Conservation (phyloP, 345 rosid genomes). For the Ceriops decandra region DNA sequence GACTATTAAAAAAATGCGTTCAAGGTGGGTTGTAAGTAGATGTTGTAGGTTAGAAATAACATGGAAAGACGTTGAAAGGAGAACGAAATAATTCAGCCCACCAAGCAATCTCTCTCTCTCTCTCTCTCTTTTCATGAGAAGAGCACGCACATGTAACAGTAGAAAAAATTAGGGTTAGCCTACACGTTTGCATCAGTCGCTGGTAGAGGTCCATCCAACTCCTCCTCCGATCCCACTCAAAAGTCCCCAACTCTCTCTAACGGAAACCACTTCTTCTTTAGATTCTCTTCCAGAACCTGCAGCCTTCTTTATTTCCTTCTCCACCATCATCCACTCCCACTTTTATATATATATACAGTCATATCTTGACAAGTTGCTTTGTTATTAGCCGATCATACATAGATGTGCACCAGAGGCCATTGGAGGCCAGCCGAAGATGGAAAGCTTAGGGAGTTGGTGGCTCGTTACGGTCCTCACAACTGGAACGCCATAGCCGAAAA, state of each 20-base stretch:
- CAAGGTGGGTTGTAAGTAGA: constrained; percentile 14
- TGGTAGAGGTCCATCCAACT: constrained; percentile 50
- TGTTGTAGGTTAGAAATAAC: constrained; percentile 23
- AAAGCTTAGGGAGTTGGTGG: constrained; percentile 59
- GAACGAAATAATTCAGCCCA: constrained; percentile 25
- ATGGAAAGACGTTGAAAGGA: constrained; percentile 30
- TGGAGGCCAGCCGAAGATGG: constrained; percentile 80
- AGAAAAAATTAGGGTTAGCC: constrained; percentile 24
- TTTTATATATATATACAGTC: not conserved
- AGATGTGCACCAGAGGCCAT: constrained; percentile 65
- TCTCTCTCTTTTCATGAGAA: not conserved
- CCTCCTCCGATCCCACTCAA: constrained; percentile 39
- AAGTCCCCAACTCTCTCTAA: constrained; percentile 41
- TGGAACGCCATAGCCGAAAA: constrained; percentile 81
- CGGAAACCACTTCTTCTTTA: constrained; percentile 33
- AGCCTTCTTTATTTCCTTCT: not conserved
- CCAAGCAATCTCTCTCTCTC: constrained; percentile 26
- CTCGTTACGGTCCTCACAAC: constrained; percentile 68
- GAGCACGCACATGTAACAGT: not conserved
- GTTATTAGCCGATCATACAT: not conserved
- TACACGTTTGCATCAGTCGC: constrained; percentile 59
- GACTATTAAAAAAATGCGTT: not conserved
- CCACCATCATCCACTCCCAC: not conserved
- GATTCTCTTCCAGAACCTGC: not conserved
- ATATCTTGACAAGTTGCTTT: constrained; percentile 18